Percentiles rank a stretch among this genome's conserved stretches.
Evolutionary conservation across 169 alveolate species (phyloP).

Genomic region (Plasmodium vinckei): DNA sequence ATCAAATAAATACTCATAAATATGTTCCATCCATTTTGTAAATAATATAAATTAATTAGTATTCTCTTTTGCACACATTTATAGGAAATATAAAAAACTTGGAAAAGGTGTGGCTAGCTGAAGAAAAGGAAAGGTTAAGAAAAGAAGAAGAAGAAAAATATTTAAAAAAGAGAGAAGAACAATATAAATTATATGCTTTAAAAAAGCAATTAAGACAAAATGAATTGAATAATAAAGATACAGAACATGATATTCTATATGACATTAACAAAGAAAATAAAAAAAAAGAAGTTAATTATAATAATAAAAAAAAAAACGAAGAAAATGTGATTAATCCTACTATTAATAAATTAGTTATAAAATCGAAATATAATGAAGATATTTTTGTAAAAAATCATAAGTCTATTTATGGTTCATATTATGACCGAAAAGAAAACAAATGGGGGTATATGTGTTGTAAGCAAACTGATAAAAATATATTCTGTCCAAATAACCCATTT

Average conservation of each 20-base stretch:
- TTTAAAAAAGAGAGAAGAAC: slow-evolving; percentile 95
- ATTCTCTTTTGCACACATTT: slow-evolving; percentile 26
- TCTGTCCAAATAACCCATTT: slow-evolving; percentile 60
- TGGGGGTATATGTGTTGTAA: slow-evolving; percentile 91
- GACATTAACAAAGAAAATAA: slow-evolving; percentile 77
- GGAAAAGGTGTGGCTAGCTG: slow-evolving; percentile 97
- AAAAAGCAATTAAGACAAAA: slow-evolving; percentile 88
- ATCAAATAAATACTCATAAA: too few relatives aligned
- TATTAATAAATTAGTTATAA: slow-evolving; percentile 69
- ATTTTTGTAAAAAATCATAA: slow-evolving; percentile 82
- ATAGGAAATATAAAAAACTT: slow-evolving; percentile 92
- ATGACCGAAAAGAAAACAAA: slow-evolving; percentile 77
- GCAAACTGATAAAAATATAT: slow-evolving; percentile 56
- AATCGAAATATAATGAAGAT: slow-evolving; percentile 86
- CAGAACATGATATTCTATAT: slow-evolving; percentile 6
- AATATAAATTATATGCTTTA: slow-evolving; percentile 92
- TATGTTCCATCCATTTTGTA: too few relatives aligned
- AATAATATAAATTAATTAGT: too few relatives aligned
- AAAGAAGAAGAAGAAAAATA: slow-evolving; percentile 92
- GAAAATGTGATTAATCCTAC: slow-evolving; percentile 5
- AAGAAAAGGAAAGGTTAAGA: slow-evolving; percentile 93
- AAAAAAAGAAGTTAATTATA: slow-evolving; percentile 72
- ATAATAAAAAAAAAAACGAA: slow-evolving; percentile 30
- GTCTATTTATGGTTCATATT: slow-evolving; percentile 87
- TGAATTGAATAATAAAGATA: slow-evolving; percentile 61